Evolutionary conservation across 805 yeast genomes (phyloP).

Genomic region (Ogataea wickerhamii): DNA sequence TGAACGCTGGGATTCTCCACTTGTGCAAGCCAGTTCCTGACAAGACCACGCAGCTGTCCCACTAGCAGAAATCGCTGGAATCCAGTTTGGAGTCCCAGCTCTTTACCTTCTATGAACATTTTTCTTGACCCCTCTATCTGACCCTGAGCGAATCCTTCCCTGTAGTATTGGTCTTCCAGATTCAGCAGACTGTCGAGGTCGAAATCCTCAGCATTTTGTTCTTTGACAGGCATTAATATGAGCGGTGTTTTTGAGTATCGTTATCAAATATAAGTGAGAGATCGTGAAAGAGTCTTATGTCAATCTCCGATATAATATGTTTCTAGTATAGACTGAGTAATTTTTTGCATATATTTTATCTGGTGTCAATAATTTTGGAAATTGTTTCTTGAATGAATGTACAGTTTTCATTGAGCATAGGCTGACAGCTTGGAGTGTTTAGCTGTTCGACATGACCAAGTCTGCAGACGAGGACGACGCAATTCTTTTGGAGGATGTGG

Average conservation of each 20-base stretch:
- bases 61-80: constrained; percentile 65
- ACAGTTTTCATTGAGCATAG: too few species aligned
- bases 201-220: constrained; percentile 32
- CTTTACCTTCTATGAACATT: constrained; percentile 74
- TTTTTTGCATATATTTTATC: too few species aligned
- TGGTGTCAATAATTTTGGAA: too few species aligned
- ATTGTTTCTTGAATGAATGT: too few species aligned
- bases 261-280: too few species aligned
- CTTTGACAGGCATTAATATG: constrained; percentile 24
- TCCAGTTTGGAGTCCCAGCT: constrained; percentile 77
- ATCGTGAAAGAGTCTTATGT: too few species aligned
- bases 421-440: too few species aligned
- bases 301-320: too few species aligned
- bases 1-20: constrained; percentile 7
- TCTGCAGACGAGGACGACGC: not conserved
- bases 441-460: not conserved
- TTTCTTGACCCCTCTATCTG: constrained; percentile 52
- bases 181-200: constrained; percentile 56
- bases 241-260: too few species aligned
- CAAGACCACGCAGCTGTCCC: constrained; percentile 63
- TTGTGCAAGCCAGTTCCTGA: constrained; percentile 34
- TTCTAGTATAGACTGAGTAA: too few species aligned
- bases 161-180: constrained; percentile 60
- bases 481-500: constrained; percentile 1
- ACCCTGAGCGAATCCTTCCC: constrained; percentile 73